Evolutionary conservation across 441 rosid species (phyloP), one percentile per base, ranked within the genome.

Genomic region (Populus hybrid): DNA sequence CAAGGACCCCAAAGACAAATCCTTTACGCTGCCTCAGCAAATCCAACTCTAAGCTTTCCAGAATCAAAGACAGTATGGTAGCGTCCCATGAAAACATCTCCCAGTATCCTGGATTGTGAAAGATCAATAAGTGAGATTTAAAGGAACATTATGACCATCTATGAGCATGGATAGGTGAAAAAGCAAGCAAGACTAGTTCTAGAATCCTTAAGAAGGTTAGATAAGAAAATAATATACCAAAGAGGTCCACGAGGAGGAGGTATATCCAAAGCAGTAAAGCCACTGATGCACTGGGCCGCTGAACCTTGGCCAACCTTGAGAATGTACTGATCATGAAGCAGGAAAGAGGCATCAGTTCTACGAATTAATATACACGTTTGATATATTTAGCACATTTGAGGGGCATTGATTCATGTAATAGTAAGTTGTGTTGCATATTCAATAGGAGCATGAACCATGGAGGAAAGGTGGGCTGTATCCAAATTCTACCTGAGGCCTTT

Each of bases 161-260:
- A 53, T 18, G 8, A 53, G n/a, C 9, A 40, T 26, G 19, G 9
- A 30, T 30, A 30, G 16, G 36, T 4, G 2, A 50, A 7, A 9
- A 23, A n/a, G 16, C 3, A 23, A 72, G 40, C 9, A 10, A 24
- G 57, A 21, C 32, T 1, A 24, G 11, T 18, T 12, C 1, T 2
- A 3, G n/a, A 8, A 38, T 9, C 21, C 7, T 66, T 38, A 42
- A 64, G 57, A 18, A 11, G 26, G 7, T 9, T 8, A 0, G 19
- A 21, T 1, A 3, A 30, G 59, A 38, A 53, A 5, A 28, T 19
- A 32, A 28, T 30, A 19, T 87, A 92, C 98, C 97, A 93, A 57
- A 93, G 95, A 85, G 98, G 97, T 77, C 97, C 98, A 9, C 91
- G 91, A 74, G 97, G 98, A 63, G 97, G 94, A 0, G 94, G 85